These are phyloP conservation scores for Fusarium xyrophilum DNA, from an alignment of 2,329 filamentous ascomycete species.

Conservation along the genomic window DNA sequence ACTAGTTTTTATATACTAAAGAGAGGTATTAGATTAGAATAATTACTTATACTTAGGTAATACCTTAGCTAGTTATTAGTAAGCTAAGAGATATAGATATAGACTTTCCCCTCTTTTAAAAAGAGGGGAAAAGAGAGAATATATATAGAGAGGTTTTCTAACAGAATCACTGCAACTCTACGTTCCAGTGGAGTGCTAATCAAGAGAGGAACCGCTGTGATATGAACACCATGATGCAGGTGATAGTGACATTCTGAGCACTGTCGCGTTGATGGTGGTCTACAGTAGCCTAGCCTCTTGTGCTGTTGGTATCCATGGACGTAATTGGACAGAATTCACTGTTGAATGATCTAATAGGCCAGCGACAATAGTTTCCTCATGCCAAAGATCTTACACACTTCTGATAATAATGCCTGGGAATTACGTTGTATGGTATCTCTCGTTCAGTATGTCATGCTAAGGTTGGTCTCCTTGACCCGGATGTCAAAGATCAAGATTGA, in stretches of 20 bases:
- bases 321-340: not conserved
- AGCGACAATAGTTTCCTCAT: not conserved
- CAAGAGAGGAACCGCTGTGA: conserved; percentile 15
- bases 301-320: not conserved
- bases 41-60: no score
- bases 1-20: no score
- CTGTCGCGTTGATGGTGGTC: conserved; percentile 1
- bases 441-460: not conserved
- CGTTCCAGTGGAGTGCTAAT: conserved; percentile 1
- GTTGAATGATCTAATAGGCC: conserved; percentile 18
- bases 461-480: not conserved
- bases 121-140: no score
- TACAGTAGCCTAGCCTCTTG: not conserved
- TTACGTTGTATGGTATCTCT: not conserved
- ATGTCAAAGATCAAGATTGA: not conserved
- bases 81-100: no score
- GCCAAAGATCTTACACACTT: conserved; percentile 2
- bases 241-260: conserved; percentile 10
- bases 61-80: no score
- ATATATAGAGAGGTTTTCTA: no score
- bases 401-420: not conserved
- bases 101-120: no score
- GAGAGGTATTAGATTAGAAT: no score
- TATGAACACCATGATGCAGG: conserved; percentile 21
- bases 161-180: not conserved